These are phyloP conservation scores for Phytophthora sp. DNA, from an alignment of 352 stramenopile species.

Conservation along the genomic window DNA sequence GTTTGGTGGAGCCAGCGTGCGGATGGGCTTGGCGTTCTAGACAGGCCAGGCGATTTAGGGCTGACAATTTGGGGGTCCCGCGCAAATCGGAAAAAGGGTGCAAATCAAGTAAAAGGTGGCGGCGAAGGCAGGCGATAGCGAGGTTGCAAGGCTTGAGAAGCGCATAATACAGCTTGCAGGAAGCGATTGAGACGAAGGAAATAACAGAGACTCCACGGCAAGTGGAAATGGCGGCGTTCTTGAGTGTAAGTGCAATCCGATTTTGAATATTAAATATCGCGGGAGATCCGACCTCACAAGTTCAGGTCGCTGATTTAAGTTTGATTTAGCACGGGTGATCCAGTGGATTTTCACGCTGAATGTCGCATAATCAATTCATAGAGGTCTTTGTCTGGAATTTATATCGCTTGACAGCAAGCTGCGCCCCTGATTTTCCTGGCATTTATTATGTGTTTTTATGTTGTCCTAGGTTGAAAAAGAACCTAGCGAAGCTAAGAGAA, in stretches of 20 bases:
- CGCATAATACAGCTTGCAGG: not conserved
- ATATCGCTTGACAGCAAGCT: not conserved
- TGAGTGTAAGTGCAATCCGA: not conserved
- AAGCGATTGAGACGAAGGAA: not conserved
- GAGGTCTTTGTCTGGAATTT: slow-evolving; percentile 11
- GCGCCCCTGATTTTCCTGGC: not conserved
- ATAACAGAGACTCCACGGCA: too few species aligned
- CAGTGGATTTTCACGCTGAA: slow-evolving; percentile 21
- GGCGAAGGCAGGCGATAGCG: not conserved
- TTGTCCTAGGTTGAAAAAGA: slow-evolving; percentile 4
- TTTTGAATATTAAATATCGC: not conserved
- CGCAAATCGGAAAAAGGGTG: slow-evolving; percentile 8
- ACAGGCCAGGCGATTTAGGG: slow-evolving; percentile 14
- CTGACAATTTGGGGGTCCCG: slow-evolving; percentile 6
- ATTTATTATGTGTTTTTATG: not conserved
- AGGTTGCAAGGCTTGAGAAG: not conserved
- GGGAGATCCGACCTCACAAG: not conserved
- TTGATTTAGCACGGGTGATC: not conserved
- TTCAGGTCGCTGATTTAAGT: not conserved
- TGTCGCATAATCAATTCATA: slow-evolving; percentile 14
- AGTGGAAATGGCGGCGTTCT: not conserved
- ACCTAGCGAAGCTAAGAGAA: too few species aligned
- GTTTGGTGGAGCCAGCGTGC: too few species aligned
- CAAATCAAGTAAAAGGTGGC: not conserved
- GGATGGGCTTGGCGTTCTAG: too few species aligned